Percentiles rank a stretch among this genome's conserved stretches.
Conservation (phyloP, 345 rosid species). For the Pistacia integerrima region DNA sequence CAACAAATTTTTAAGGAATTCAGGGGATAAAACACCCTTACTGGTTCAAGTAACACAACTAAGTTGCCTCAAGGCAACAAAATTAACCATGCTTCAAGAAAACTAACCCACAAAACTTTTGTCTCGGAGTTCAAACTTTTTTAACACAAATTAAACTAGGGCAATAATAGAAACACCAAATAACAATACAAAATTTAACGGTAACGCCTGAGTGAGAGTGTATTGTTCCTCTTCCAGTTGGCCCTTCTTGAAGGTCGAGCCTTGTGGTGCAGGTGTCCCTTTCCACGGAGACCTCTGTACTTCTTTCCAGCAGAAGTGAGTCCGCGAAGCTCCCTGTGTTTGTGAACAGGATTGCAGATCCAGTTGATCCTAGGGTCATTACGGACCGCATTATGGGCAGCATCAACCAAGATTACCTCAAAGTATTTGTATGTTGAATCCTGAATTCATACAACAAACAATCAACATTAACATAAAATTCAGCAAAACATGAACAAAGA, state of each 20-base stretch:
- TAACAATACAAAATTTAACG: conserved; percentile 40
- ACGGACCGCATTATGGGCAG: conserved; percentile 67
- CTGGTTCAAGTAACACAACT: conserved; percentile 3
- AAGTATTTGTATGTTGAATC: conserved; percentile 84
- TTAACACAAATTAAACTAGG: conserved; percentile 11
- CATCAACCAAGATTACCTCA: conserved; percentile 74
- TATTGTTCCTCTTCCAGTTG: conserved; percentile 79
- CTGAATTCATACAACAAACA: conserved; percentile 22
- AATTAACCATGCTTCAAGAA: conserved; percentile 13
- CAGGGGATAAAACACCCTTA: background rate
- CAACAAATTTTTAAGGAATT: background rate
- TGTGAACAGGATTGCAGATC: conserved; percentile 85
- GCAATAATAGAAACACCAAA: conserved; percentile 25
- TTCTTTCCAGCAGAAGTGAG: conserved; percentile 87
- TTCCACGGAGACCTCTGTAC: conserved; percentile 83
- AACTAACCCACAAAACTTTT: background rate
- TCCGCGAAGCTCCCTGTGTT: conserved; percentile 83
- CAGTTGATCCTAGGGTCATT: conserved; percentile 88
- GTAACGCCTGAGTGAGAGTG: conserved; percentile 61
- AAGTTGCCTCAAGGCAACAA: conserved; percentile 6
- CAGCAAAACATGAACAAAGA: background rate
- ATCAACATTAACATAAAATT: background rate
- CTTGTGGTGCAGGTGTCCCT: conserved; percentile 77
- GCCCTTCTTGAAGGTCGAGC: conserved; percentile 75
- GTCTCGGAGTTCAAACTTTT: background rate